Conservation (phyloP, 495 filamentous ascomycete genomes). For the Trichoderma parareesei region DNA sequence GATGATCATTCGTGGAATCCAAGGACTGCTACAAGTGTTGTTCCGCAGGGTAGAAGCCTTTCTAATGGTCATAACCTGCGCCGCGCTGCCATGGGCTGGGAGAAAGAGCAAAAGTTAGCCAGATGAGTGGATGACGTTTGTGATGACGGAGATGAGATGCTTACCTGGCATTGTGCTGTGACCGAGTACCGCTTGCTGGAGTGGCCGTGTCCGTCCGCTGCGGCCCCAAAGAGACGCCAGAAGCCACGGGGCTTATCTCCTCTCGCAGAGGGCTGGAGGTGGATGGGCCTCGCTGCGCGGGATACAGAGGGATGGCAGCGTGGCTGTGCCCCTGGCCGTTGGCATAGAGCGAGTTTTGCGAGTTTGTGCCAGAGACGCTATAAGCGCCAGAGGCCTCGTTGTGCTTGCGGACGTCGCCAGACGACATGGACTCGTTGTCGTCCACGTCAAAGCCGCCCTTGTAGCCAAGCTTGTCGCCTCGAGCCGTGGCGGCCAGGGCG, state of each 20-base stretch:
- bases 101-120: slow-evolving; percentile 17
- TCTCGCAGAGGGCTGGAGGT: slow-evolving; percentile 13
- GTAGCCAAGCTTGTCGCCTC: slow-evolving; percentile 71
- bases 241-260: neutral
- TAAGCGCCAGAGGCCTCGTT: slow-evolving; percentile 27
- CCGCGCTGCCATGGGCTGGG: slow-evolving; percentile 46
- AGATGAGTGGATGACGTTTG: neutral
- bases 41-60: neutral
- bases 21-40: neutral
- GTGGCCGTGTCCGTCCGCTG: slow-evolving; percentile 28
- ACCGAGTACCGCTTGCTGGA: slow-evolving; percentile 28
- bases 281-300: slow-evolving; percentile 21
- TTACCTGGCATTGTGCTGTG: slow-evolving; percentile 37
- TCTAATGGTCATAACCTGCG: slow-evolving; percentile 40
- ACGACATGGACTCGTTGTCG: slow-evolving; percentile 59
- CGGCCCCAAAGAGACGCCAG: slow-evolving; percentile 11
- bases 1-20: neutral
- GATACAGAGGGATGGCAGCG: slow-evolving; percentile 55
- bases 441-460: slow-evolving; percentile 58
- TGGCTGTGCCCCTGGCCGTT: slow-evolving; percentile 51
- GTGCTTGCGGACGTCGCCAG: slow-evolving; percentile 31
- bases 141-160: slow-evolving; percentile 11
- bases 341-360: slow-evolving; percentile 14
- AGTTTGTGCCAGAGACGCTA: slow-evolving; percentile 12
- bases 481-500: slow-evolving; percentile 84